Conservation (phyloP, 495 filamentous ascomycete genomes). For the Melanomma pulvis-pyrius region DNA sequence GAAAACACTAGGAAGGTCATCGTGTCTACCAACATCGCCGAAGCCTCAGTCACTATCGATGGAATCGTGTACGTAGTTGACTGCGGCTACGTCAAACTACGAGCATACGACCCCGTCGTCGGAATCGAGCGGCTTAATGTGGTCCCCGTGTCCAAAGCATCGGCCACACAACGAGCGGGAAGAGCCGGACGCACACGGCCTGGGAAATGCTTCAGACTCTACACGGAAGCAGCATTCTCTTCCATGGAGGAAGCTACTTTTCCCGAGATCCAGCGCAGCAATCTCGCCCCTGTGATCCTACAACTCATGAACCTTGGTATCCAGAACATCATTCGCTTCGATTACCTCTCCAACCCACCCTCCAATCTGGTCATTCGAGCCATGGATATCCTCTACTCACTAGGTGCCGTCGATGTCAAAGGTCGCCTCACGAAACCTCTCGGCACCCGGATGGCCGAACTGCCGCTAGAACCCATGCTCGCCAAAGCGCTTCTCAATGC, state of each 20-base stretch:
- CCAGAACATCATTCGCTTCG: constrained; percentile 90
- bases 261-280: constrained; percentile 92
- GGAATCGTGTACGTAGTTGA: constrained; percentile 49
- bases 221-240: constrained; percentile 76
- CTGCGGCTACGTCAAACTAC: constrained; percentile 78
- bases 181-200: constrained; percentile 89
- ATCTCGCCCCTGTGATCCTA: constrained; percentile 86
- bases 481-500: constrained; percentile 85
- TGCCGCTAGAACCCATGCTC: constrained; percentile 96
- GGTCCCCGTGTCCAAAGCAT: constrained; percentile 86
- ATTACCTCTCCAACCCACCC: constrained; percentile 86
- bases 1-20: constrained; percentile 48
- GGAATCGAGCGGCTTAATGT: constrained; percentile 93
- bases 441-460: constrained; percentile 89
- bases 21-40: constrained; percentile 49
- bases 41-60: constrained; percentile 50
- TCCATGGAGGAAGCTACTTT: constrained; percentile 72
- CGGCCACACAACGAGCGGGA: constrained; percentile 88
- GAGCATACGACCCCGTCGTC: constrained; percentile 82
- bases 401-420: constrained; percentile 87
- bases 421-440: constrained; percentile 88
- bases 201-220: constrained; percentile 93
- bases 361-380: constrained; percentile 85
- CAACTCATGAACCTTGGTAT: constrained; percentile 96
- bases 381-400: constrained; percentile 83